A percentile compares a stretch with the other conserved stretches of the same genome.
Conservation (phyloP, 805 yeast species). For the Candida patagonica region DNA sequence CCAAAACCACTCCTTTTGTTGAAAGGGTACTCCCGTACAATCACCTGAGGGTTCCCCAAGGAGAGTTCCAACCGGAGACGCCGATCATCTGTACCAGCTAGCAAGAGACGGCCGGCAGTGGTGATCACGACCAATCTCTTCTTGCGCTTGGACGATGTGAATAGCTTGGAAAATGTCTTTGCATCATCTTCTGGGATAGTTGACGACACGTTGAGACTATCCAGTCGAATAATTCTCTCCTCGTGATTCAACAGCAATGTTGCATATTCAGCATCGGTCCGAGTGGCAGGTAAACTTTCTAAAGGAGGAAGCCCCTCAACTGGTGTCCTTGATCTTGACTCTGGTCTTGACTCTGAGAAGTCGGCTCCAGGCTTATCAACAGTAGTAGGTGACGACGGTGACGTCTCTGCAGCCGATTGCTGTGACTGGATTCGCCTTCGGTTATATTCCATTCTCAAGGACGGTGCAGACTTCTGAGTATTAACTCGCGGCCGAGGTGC, state of each 20-base stretch:
- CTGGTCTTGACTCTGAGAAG: no score
- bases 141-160: conserved; percentile 18
- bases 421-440: no score
- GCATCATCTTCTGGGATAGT: conserved; percentile 12
- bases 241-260: conserved; percentile 33
- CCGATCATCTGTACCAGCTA: conserved; percentile 24
- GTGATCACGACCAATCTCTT: conserved; percentile 27
- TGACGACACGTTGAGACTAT: conserved; percentile 27
- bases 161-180: conserved; percentile 21
- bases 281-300: conserved; percentile 37
- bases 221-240: conserved; percentile 40
- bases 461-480: no score
- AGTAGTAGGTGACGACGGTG: neutral
- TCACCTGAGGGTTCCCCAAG: conserved; percentile 27
- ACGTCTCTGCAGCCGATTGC: conserved; percentile 3
- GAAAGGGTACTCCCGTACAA: conserved; percentile 27
- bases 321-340: no score
- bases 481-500: no score
- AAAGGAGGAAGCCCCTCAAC: conserved; percentile 14
- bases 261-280: conserved; percentile 42
- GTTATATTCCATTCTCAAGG: no score
- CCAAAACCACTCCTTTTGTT: conserved; percentile 20
- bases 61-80: conserved; percentile 25
- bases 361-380: neutral
- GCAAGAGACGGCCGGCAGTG: conserved; percentile 26